These are phyloP conservation scores for Candida cerambycidarum DNA, from an alignment of 805 yeast genomes.

Conservation along the genomic window DNA sequence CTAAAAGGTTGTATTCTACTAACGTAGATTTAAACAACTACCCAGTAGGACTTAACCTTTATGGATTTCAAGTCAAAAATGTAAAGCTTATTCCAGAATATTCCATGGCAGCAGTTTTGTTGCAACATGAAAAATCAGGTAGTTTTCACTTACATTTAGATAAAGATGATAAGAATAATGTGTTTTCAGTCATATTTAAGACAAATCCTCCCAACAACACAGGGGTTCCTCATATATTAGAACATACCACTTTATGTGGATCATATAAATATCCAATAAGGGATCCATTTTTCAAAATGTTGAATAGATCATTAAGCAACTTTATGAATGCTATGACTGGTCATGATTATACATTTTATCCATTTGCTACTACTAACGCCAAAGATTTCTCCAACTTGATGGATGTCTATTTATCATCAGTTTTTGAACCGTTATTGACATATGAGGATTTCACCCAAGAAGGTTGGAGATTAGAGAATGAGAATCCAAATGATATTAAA, in stretches of 20 bases:
- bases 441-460: conserved; percentile 88
- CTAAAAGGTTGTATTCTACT: conserved; percentile 1
- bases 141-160: conserved; percentile 84
- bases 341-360: conserved; percentile 92
- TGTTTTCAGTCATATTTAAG: conserved; percentile 84
- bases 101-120: conserved; percentile 72
- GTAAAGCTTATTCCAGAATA: conserved; percentile 77
- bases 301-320: conserved; percentile 88
- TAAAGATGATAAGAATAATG: conserved; percentile 77
- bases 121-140: conserved; percentile 68
- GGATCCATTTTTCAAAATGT: conserved; percentile 97
- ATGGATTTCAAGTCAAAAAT: conserved; percentile 67
- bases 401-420: conserved; percentile 86
- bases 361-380: conserved; percentile 90
- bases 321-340: conserved; percentile 99
- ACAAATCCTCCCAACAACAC: conserved; percentile 94
- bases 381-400: conserved; percentile 80
- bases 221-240: conserved; percentile 94
- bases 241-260: conserved; percentile 95
- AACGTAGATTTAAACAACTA: conserved; percentile 36
- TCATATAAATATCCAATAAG: conserved; percentile 88
- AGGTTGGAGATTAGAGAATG: conserved; percentile 94
- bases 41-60: conserved; percentile 59
- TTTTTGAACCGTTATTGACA: conserved; percentile 75
- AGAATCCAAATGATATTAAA: conserved; percentile 50